Evolutionary conservation across 192 early-diverging fungal species (phyloP).

Genomic region (Radiomyces spectabilis): DNA sequence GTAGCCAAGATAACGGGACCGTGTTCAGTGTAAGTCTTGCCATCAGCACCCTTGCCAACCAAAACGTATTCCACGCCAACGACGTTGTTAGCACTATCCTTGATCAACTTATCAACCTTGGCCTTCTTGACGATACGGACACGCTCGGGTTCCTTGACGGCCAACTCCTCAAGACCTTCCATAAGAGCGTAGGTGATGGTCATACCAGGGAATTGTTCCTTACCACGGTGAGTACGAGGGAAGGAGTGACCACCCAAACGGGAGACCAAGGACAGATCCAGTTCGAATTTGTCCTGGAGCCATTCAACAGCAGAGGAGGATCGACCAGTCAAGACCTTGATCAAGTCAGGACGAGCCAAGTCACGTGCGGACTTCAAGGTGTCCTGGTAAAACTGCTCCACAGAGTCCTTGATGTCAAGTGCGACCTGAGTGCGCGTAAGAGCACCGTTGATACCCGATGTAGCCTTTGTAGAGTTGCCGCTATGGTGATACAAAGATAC

Average conservation of each 20-base stretch:
- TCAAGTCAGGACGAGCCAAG: conserved; percentile 69
- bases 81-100: conserved; percentile 53
- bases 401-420: conserved; percentile 69
- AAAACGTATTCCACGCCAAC: conserved; percentile 76
- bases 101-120: conserved; percentile 66
- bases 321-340: conserved; percentile 78
- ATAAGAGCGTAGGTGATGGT: conserved; percentile 91
- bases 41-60: conserved; percentile 38
- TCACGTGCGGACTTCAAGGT: conserved; percentile 83
- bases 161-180: conserved; percentile 69
- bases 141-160: conserved; percentile 56
- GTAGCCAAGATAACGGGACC: conserved; percentile 87
- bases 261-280: conserved; percentile 83
- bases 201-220: conserved; percentile 81
- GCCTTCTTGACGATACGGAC: conserved; percentile 81
- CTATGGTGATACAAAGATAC: conserved; percentile 16
- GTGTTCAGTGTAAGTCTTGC: conserved; percentile 50
- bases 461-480: conserved; percentile 97
- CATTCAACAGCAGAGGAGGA: conserved; percentile 87
- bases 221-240: conserved; percentile 91
- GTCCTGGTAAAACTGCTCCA: conserved; percentile 80
- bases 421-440: conserved; percentile 76
- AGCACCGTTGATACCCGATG: conserved; percentile 95
- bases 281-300: conserved; percentile 82
- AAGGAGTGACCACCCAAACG: conserved; percentile 91